Evolutionary conservation across 768 basidiomycete species (phyloP).

Genomic region (Symmetrospora coprosmae): DNA sequence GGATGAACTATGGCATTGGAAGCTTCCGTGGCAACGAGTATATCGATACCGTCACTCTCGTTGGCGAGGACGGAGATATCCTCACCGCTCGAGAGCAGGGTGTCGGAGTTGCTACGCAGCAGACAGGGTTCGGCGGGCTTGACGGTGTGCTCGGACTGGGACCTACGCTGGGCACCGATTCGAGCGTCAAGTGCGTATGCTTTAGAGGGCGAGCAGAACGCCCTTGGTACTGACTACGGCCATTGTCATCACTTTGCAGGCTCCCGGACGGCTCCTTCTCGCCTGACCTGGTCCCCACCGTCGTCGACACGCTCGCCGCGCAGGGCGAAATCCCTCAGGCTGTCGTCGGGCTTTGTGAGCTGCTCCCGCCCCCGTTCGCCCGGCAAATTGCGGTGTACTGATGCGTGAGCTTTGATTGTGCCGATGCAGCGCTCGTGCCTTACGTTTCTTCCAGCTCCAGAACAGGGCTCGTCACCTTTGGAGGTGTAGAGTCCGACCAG

Average conservation of each 20-base stretch:
- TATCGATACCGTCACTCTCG: slow-evolving; percentile 4
- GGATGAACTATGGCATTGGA: slow-evolving; percentile 2
- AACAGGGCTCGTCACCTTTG: slow-evolving; percentile 13
- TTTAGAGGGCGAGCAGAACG: background rate
- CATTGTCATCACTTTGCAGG: background rate
- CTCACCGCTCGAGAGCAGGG: slow-evolving; percentile 1
- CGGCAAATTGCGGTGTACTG: no score
- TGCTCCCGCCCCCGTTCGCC: background rate
- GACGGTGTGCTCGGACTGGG: background rate
- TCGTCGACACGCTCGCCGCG: slow-evolving; percentile 1
- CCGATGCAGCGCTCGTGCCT: no score
- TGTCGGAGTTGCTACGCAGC: background rate
- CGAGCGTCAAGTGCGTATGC: background rate
- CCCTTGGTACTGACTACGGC: background rate
- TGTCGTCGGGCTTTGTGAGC: background rate
- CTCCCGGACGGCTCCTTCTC: background rate
- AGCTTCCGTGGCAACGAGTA: background rate
- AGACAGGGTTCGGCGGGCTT: background rate
- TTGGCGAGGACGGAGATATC: background rate
- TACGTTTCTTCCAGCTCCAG: no score
- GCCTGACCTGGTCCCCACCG: background rate
- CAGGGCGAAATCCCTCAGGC: background rate
- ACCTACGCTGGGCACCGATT: background rate
- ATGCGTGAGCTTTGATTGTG: no score
- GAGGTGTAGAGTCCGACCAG: background rate